Base-by-base conservation (phyloP, 306 rosid species). In the Quillaja saponaria region DNA sequence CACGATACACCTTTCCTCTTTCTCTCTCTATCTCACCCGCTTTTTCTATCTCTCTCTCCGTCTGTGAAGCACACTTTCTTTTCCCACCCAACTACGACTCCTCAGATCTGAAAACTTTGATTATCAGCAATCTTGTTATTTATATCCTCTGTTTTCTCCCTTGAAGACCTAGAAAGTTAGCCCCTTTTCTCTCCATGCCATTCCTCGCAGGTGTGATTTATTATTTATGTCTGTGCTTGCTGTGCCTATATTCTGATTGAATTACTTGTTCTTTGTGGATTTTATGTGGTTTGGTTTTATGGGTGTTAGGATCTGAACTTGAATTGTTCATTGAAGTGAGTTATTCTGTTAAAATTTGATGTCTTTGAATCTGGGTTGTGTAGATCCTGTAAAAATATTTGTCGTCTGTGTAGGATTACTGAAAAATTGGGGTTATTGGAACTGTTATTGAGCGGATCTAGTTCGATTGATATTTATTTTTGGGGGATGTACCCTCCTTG, bases 1-100 rank as follows among this genome's bases (percentile, higher is more conserved):
- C 50, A 78, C 76, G 66, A 78, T n/a, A n/a, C n/a, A n/a, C n/a
- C n/a, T n/a, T 59, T 48, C 40, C 49, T 64, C 49, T 67, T 20
- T 55, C n/a, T 67, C 34, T 55, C n/a, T 45, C n/a, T 39, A 13
- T 34, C 5, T 31, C 25, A 54, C 55, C 14, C 62, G 14, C 56
- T 52, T 5, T 10, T 37, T 10, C 6, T 37, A 37, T 10, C 40
- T 37, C 10, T 37, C 40, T 37, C 40, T 37, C 40, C 40, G 10
- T 37, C 40, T 37, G 6, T 39, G 10, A 8, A 12, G 7, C 12
- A 39, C 64, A 34, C 63, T 54, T 61, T 54, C 63, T 52, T 44
- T 55, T 71, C 81, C 59, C 33, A 45, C 67, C 38, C 53, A 64
- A 28, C 57, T 10, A 34, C 75, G 61, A 33, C 31, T 62, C 71